Evolutionary conservation across 2,329 filamentous ascomycete genomes (phyloP).

Genomic region (Teratosphaeria pseudoeucalypti): DNA sequence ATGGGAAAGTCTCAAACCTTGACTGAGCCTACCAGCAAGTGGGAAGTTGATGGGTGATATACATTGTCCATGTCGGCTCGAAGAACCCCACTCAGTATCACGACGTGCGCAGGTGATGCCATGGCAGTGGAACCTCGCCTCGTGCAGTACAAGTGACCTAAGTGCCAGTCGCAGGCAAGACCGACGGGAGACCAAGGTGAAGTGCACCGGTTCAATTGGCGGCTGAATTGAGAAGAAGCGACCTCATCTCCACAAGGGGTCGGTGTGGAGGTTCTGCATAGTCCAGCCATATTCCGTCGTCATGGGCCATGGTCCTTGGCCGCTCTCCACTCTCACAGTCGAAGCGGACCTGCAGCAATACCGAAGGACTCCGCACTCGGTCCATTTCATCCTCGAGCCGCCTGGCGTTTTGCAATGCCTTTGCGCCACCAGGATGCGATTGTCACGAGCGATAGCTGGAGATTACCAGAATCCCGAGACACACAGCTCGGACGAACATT

Average conservation of each 20-base stretch:
- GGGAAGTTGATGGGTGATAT: neutral
- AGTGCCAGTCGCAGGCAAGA: neutral
- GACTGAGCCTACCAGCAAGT: neutral
- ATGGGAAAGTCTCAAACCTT: neutral
- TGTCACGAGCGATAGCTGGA: too few relatives aligned
- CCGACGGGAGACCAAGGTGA: neutral
- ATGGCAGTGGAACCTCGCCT: neutral
- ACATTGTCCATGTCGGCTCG: neutral
- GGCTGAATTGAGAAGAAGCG: neutral
- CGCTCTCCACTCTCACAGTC: neutral
- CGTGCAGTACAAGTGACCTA: neutral
- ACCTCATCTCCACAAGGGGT: neutral
- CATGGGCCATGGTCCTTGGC: constrained; percentile 1
- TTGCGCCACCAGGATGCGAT: too few relatives aligned
- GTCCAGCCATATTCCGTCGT: neutral
- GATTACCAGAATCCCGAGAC: too few relatives aligned
- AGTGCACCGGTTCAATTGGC: neutral
- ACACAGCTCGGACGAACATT: too few relatives aligned
- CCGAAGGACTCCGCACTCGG: neutral
- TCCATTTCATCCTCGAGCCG: too few relatives aligned
- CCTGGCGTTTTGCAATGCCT: too few relatives aligned
- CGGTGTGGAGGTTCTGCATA: neutral
- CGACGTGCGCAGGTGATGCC: neutral
- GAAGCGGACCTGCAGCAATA: neutral
- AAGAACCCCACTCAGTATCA: neutral